Conservation (phyloP, 148 eudicot genomes). For the Rheum nobile region DNA sequence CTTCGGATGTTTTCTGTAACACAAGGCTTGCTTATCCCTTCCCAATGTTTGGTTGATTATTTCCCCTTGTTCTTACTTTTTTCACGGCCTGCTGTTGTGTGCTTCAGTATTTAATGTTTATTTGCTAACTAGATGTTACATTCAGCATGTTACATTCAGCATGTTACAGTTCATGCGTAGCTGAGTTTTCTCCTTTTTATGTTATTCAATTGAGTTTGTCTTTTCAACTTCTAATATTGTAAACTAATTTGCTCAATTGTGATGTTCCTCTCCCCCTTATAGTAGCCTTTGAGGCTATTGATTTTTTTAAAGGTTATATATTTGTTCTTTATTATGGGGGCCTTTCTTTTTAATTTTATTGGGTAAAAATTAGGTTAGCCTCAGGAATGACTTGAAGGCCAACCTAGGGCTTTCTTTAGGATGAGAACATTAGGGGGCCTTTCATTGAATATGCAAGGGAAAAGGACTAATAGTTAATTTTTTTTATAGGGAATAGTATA, state of each 20-base stretch:
- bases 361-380: no score
- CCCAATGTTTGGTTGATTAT: not conserved
- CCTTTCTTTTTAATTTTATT: no score
- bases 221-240: not conserved
- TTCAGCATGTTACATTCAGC: not conserved
- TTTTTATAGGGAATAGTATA: not conserved
- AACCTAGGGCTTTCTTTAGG: no score
- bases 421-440: not conserved
- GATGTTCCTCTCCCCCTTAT: not conserved
- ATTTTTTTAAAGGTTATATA: not conserved
- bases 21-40: constrained; percentile 1
- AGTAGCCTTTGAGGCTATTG: not conserved
- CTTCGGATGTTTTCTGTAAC: constrained; percentile 10
- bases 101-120: not conserved
- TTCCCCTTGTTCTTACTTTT: not conserved
- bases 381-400: no score
- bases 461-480: not conserved
- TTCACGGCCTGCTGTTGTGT: not conserved
- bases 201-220: not conserved
- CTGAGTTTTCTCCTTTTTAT: not conserved
- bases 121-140: not conserved
- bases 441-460: not conserved
- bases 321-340: no score
- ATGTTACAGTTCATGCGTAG: not conserved
- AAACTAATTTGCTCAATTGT: not conserved